Evolutionary conservation across 345 rosid genomes (phyloP).

Genomic region (Chamaenerion angustifolium): DNA sequence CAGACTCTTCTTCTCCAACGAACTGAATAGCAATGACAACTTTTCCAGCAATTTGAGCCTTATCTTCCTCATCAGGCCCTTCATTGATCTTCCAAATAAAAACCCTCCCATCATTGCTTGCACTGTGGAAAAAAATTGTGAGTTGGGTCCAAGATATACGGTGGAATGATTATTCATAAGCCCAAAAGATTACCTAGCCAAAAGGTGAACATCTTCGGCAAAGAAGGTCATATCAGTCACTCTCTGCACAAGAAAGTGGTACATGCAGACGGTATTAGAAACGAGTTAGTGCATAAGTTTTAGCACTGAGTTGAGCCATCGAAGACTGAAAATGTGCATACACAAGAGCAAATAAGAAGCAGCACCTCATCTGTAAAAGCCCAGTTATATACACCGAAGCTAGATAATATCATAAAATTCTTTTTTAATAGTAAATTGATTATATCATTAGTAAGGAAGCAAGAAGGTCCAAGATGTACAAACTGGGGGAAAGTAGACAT

Average conservation of each 20-base stretch:
- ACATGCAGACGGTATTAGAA: neutral
- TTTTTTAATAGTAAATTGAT: too few relatives aligned
- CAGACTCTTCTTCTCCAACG: slow-evolving; percentile 25
- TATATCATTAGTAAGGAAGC: too few relatives aligned
- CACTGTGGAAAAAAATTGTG: slow-evolving; percentile 26
- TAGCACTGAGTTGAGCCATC: too few relatives aligned
- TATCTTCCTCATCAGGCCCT: slow-evolving; percentile 58
- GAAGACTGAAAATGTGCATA: too few relatives aligned
- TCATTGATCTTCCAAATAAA: slow-evolving; percentile 54
- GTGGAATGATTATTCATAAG: neutral
- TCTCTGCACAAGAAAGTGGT: slow-evolving; percentile 21
- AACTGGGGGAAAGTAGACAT: too few relatives aligned
- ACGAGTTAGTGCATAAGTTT: neutral
- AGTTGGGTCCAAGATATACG: neutral
- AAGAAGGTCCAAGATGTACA: too few relatives aligned
- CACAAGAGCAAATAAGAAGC: too few relatives aligned
- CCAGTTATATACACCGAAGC: too few relatives aligned
- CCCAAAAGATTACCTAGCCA: slow-evolving; percentile 44
- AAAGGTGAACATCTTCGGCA: slow-evolving; percentile 72
- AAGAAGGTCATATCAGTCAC: slow-evolving; percentile 75
- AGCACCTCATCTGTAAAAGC: too few relatives aligned
- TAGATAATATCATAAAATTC: too few relatives aligned
- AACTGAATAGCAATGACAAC: slow-evolving; percentile 45
- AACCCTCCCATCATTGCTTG: slow-evolving; percentile 47
- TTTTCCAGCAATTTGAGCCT: slow-evolving; percentile 54